phyloP scores from a whole-genome alignment of 73 alveolate species.

The Uronychia setigera region DNA sequence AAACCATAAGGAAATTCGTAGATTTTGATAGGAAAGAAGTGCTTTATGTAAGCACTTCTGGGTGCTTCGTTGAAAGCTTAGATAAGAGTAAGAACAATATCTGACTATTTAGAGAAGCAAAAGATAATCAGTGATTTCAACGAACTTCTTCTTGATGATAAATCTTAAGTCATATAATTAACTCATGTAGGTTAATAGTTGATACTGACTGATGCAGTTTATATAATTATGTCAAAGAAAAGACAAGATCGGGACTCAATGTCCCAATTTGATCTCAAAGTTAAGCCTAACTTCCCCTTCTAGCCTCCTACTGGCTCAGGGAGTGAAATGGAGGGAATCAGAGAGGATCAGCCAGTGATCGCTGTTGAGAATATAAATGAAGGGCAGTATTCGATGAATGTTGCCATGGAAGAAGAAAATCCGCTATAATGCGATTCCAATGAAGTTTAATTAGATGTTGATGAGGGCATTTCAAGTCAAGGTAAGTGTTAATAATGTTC shows the following conservation, averaged over 20 bases:
- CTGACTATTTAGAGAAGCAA: not conserved
- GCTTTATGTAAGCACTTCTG: not conserved
- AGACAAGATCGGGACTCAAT: not conserved
- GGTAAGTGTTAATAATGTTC: not conserved
- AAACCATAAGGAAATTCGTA: not conserved
- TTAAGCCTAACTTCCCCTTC: not conserved
- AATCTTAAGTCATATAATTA: not conserved
- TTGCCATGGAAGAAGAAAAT: not conserved
- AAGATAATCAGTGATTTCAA: not conserved
- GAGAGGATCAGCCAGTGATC: too few relatives aligned
- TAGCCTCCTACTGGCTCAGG: not conserved
- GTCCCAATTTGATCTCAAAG: not conserved
- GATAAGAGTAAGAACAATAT: not conserved
- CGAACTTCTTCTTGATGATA: not conserved
- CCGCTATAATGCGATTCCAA: not conserved
- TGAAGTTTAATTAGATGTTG: not conserved
- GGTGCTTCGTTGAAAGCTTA: not conserved
- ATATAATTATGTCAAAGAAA: not conserved
- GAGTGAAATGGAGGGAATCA: not conserved
- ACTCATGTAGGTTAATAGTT: not conserved
- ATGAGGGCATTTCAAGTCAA: not conserved
- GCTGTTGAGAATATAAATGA: not conserved
- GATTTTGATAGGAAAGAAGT: not conserved
- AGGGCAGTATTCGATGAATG: too few relatives aligned
- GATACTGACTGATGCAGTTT: not conserved